Percentiles rank a stretch among this genome's conserved stretches.
Evolutionary conservation across 805 yeast genomes (phyloP).

Genomic region (Scheffersomyces coipomensis): DNA sequence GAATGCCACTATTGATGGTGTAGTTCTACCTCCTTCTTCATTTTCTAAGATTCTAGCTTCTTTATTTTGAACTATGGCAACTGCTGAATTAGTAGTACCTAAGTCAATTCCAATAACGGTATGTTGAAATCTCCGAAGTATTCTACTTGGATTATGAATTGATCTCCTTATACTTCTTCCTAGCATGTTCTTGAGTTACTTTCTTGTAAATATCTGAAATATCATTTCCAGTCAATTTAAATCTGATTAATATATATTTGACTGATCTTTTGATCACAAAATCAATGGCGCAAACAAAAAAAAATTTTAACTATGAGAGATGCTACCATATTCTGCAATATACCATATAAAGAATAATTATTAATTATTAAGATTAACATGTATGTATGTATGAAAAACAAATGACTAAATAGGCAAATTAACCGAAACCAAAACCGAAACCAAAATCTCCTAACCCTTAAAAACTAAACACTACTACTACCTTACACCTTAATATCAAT

Average conservation of each 20-base stretch:
- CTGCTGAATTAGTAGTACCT: constrained; percentile 87
- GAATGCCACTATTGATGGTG: constrained; percentile 77
- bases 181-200: background rate
- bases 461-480: too few species aligned
- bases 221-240: too few species aligned
- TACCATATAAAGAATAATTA: too few species aligned
- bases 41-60: constrained; percentile 68
- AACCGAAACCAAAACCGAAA: background rate
- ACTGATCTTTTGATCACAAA: too few species aligned
- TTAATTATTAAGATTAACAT: background rate
- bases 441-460: background rate
- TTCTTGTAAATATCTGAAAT: too few species aligned
- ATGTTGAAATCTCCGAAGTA: constrained; percentile 14
- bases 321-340: too few species aligned
- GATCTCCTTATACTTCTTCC: background rate
- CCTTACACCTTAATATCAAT: background rate
- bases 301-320: too few species aligned
- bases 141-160: background rate
- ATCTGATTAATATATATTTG: too few species aligned
- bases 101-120: constrained; percentile 75
- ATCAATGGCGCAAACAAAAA: too few species aligned
- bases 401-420: background rate
- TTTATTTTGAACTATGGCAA: constrained; percentile 68
- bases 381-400: background rate
- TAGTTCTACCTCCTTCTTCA: constrained; percentile 76